These are phyloP conservation scores for Polygonum maritimum DNA, from an alignment of 148 eudicot species.

Conservation along the genomic window DNA sequence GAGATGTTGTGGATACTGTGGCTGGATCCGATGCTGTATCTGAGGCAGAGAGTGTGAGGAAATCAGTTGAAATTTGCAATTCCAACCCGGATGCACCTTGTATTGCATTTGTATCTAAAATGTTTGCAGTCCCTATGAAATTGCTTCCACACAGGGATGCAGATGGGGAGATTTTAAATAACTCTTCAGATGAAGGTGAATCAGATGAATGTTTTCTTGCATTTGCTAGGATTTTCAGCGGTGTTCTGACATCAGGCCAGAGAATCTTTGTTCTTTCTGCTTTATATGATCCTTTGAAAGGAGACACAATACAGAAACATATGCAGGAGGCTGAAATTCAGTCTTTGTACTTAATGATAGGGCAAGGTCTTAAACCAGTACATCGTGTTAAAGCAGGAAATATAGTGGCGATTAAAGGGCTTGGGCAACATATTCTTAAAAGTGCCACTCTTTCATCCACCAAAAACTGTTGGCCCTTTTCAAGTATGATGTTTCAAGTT, in stretches of 20 bases:
- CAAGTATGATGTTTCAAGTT: constrained; percentile 90
- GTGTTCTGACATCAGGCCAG: constrained; percentile 58
- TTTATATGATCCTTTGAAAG: constrained; percentile 76
- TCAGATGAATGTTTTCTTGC: constrained; percentile 95
- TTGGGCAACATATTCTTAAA: constrained; percentile 85
- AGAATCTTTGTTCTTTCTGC: constrained; percentile 76
- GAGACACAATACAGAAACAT: constrained; percentile 63
- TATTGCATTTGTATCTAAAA: constrained; percentile 92
- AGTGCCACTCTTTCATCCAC: constrained; percentile 94
- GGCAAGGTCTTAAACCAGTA: constrained; percentile 73
- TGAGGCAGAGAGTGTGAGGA: constrained; percentile 68
- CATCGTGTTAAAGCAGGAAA: constrained; percentile 67
- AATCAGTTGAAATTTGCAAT: constrained; percentile 72
- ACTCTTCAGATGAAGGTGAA: constrained; percentile 41
- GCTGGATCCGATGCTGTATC: constrained; percentile 42
- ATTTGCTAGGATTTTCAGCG: constrained; percentile 90
- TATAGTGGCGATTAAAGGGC: constrained; percentile 85
- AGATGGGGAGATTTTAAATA: constrained; percentile 39
- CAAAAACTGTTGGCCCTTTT: constrained; percentile 84
- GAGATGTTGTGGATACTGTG: constrained; percentile 43
- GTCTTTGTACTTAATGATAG: constrained; percentile 86
- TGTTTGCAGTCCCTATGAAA: constrained; percentile 81
- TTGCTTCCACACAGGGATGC: constrained; percentile 58
- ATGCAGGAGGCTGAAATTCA: constrained; percentile 76
- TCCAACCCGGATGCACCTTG: constrained; percentile 61